phyloP scores from a whole-genome alignment of 2,329 filamentous ascomycete genomes.

The Coniochaeta sp. region DNA sequence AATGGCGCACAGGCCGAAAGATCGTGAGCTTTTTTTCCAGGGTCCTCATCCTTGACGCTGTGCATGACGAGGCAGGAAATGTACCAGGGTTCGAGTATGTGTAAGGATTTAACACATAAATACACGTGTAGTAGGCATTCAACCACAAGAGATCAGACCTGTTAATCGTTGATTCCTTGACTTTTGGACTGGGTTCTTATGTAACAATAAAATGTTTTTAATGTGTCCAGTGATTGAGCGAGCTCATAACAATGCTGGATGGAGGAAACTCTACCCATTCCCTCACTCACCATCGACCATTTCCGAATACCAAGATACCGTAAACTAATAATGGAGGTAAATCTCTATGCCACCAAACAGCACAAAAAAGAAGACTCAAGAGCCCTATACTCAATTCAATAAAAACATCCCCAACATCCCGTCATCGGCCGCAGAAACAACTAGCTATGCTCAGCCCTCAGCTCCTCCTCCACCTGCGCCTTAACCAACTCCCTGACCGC shows the following conservation, averaged over 20 bases:
- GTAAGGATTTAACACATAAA: no score
- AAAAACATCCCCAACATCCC: not conserved
- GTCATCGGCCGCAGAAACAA: not conserved
- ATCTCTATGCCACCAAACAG: not conserved
- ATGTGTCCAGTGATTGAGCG: not conserved
- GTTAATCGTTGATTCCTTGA: no score
- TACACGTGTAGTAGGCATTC: not conserved
- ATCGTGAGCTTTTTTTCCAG: not conserved
- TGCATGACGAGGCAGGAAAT: not conserved
- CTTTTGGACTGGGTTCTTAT: not conserved
- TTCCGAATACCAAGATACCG: not conserved
- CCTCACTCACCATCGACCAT: not conserved
- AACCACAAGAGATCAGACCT: not conserved
- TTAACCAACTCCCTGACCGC: conserved; percentile 69
- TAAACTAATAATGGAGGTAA: not conserved
- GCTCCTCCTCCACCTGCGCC: conserved; percentile 61
- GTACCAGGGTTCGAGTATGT: not conserved
- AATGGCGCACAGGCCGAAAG: not conserved
- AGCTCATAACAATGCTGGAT: not conserved
- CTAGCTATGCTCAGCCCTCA: conserved; percentile 18
- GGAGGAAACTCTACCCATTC: not conserved
- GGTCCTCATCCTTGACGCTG: not conserved
- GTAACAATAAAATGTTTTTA: not conserved
- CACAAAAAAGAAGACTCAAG: not conserved
- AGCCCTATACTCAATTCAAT: no score